Conservation (phyloP, 805 yeast species). For the Candida railenensis region DNA sequence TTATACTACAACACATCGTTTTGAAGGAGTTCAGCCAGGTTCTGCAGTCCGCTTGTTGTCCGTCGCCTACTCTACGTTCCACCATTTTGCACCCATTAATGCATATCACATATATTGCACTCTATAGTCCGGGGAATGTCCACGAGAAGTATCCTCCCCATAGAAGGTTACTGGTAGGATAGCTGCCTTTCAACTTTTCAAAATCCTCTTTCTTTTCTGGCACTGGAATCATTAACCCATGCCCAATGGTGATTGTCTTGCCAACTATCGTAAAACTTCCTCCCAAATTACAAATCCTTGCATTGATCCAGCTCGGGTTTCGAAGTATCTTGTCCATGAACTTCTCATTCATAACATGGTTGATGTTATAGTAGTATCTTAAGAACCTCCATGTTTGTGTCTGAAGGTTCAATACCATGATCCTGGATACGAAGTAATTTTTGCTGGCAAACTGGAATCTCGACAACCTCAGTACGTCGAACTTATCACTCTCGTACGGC, state of each 20-base stretch:
- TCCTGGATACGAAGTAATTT: slow-evolving; percentile 29
- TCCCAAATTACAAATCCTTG: slow-evolving; percentile 29
- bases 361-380: slow-evolving; percentile 31
- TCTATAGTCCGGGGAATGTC: slow-evolving; percentile 34
- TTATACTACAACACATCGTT: too few relatives aligned
- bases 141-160: slow-evolving; percentile 37
- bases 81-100: background rate
- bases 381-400: slow-evolving; percentile 43
- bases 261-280: slow-evolving; percentile 33
- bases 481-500: slow-evolving; percentile 26
- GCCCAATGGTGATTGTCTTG: slow-evolving; percentile 34
- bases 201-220: slow-evolving; percentile 31
- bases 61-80: too few relatives aligned
- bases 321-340: slow-evolving; percentile 17
- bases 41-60: too few relatives aligned
- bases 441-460: slow-evolving; percentile 26
- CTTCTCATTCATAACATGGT: slow-evolving; percentile 21
- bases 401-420: slow-evolving; percentile 35
- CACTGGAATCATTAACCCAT: slow-evolving; percentile 32
- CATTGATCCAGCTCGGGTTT: slow-evolving; percentile 22
- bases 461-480: slow-evolving; percentile 33
- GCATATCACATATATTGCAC: background rate
- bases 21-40: too few relatives aligned
- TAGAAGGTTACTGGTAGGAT: slow-evolving; percentile 21
- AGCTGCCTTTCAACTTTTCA: slow-evolving; percentile 15